Base-by-base conservation (phyloP, 192 early-diverging fungal species). In the Umbelopsis sp. region DNA sequence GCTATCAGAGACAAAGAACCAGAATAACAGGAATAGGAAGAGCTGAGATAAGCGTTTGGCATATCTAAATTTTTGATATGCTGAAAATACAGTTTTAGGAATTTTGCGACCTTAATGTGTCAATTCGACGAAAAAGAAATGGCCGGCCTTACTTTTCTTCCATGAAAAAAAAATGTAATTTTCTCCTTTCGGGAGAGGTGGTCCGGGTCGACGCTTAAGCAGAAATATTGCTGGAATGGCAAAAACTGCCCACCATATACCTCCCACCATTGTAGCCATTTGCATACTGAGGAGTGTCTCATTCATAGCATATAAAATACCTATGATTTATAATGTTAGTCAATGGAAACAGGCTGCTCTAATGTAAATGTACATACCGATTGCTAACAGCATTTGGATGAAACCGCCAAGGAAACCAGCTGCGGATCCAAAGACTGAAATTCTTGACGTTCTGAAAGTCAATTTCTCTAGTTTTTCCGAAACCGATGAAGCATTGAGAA, bases 1-100 rank as follows among this genome's bases (percentile, higher is more conserved):
- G 1, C 78, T 82, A 68, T 91, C 90, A 27, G 88, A 86, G 66
- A 84, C 87, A 23, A 90, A 78, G 66, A 89, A 91, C 86, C 86
- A 91, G n/a, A 82, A 84, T 33, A 88, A 23, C 35, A 91, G 77
- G 74, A 90, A 89, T 23, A 67, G 61, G 23, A 85, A 87, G n/a
- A 84, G 71, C 1, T 85, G 73, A 4, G 79, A 58, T 2, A 90
- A 74, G 48, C 86, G 44, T 18, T 76, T 65, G 41, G 79, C 83
- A 11, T 78, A 77, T 44, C 68, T 69, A 20, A 86, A 46, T 4
- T 81, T 82, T 45, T 69, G 66, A 49, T 64, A 75, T 18, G 84
- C 82, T 80, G 55, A 1, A 1, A 18, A 21, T 5, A 44, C 12
- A 15, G 10, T 27, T 22, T 9, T n/a, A n/a, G 48, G 9, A 50